Conservation (phyloP, 805 yeast genomes). For the Saturnispora besseyi region DNA sequence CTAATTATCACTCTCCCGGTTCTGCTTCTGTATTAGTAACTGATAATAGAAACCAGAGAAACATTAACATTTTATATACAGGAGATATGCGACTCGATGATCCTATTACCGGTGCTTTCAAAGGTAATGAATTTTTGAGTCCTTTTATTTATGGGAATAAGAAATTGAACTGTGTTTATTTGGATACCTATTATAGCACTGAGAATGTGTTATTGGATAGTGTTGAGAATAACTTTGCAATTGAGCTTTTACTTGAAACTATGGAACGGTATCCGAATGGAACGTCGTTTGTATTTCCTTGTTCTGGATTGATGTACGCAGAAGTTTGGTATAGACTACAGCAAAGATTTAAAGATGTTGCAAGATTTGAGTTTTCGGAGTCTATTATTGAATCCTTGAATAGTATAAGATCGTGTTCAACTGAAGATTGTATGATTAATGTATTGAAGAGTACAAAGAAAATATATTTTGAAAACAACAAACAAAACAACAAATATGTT, state of each 20-base stretch:
- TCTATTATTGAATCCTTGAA: neutral
- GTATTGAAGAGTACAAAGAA: neutral
- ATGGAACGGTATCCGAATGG: conserved; percentile 14
- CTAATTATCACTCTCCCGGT: conserved; percentile 18
- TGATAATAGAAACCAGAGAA: neutral
- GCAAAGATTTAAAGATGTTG: neutral
- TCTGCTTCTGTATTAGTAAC: conserved; percentile 13
- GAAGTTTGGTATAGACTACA: conserved; percentile 15
- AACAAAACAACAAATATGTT: neutral
- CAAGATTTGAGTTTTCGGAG: conserved; percentile 1
- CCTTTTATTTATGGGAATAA: conserved; percentile 7
- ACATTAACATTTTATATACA: conserved; percentile 10
- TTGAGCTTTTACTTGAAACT: conserved; percentile 7
- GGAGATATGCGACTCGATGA: conserved; percentile 17
- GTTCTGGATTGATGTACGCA: conserved; percentile 15
- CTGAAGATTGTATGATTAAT: conserved; percentile 2
- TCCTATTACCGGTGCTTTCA: conserved; percentile 5
- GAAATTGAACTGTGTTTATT: conserved; percentile 11
- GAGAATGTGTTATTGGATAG: conserved; percentile 11
- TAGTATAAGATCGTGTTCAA: neutral
- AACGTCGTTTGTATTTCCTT: conserved; percentile 11
- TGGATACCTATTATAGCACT: conserved; percentile 18
- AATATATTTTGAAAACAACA: neutral
- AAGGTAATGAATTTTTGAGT: conserved; percentile 2
- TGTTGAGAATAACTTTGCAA: conserved; percentile 11